These are phyloP conservation scores for Trichosporon ovoides DNA, from an alignment of 1,284 basidiomycete genomes.

Conservation along the genomic window DNA sequence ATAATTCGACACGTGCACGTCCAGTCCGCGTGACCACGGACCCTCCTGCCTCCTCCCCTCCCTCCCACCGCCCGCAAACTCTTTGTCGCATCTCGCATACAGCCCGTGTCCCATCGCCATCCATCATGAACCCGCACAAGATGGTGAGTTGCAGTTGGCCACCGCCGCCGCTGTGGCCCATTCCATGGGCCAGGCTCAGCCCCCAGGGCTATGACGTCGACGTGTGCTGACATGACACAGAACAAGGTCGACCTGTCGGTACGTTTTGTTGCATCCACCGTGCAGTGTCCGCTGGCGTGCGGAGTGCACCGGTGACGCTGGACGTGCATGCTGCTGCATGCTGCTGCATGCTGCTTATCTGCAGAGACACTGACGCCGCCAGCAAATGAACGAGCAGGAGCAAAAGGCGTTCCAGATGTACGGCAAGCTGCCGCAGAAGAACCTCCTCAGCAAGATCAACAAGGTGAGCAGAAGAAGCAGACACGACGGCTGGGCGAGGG, in stretches of 20 bases:
- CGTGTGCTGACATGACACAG: slow-evolving; percentile 25
- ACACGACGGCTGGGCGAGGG: too few species aligned
- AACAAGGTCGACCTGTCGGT: slow-evolving; percentile 49
- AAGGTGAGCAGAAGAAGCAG: slow-evolving; percentile 71
- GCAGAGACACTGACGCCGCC: slow-evolving; percentile 18
- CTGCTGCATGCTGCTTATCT: too few species aligned
- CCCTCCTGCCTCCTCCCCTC: not conserved
- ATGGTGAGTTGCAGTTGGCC: slow-evolving; percentile 22
- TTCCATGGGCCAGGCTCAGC: not conserved
- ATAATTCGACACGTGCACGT: not conserved
- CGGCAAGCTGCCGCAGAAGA: slow-evolving; percentile 90
- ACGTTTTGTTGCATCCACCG: slow-evolving; percentile 20
- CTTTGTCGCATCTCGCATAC: slow-evolving; percentile 2
- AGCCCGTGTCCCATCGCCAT: not conserved
- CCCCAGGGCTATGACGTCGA: not conserved
- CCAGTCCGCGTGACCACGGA: not conserved
- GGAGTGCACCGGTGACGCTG: too few species aligned
- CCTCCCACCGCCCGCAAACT: not conserved
- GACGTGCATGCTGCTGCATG: too few species aligned
- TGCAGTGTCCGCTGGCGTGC: too few species aligned
- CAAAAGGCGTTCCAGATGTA: slow-evolving; percentile 91
- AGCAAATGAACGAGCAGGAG: slow-evolving; percentile 86
- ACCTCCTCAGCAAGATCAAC: slow-evolving; percentile 86
- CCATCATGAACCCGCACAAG: slow-evolving; percentile 46
- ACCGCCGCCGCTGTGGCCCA: slow-evolving; percentile 4